Conservation (phyloP, 768 basidiomycete species). For the Suillus subalutaceus region DNA sequence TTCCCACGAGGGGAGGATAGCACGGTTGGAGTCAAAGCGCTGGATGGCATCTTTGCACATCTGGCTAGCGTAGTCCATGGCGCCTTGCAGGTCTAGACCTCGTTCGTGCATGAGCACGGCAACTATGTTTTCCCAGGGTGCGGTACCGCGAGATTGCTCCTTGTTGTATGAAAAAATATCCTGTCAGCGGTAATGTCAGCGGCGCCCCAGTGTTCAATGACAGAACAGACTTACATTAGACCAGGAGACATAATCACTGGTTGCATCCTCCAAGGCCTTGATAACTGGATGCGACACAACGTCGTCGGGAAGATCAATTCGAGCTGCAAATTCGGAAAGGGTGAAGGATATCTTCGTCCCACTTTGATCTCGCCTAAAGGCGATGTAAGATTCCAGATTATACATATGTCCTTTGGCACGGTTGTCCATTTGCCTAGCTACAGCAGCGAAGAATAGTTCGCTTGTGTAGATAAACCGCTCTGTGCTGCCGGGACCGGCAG, state of each 20-base stretch:
- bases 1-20: constrained; percentile 61
- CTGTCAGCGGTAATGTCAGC: constrained; percentile 32
- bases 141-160: constrained; percentile 69
- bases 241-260: constrained; percentile 56
- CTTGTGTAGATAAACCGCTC: constrained; percentile 42
- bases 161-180: constrained; percentile 75
- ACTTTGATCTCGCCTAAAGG: constrained; percentile 55
- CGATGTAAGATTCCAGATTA: constrained; percentile 55
- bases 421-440: constrained; percentile 45
- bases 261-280: constrained; percentile 44
- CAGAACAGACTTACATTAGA: constrained; percentile 37
- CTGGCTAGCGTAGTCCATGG: constrained; percentile 62
- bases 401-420: constrained; percentile 39
- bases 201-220: not conserved
- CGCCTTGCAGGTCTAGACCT: constrained; percentile 58
- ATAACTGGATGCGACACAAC: constrained; percentile 54
- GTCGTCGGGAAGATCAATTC: constrained; percentile 55
- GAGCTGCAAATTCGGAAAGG: constrained; percentile 58
- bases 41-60: constrained; percentile 46
- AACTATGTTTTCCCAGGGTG: constrained; percentile 56
- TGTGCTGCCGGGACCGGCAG: constrained; percentile 41
- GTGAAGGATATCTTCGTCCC: too few species aligned
- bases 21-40: constrained; percentile 49
- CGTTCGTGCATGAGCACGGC: constrained; percentile 43
- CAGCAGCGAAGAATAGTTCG: constrained; percentile 43